A percentile compares a stretch with the other conserved stretches of the same genome.
Conservation (phyloP, 768 basidiomycete genomes). For the Favolaschia claudopus region DNA sequence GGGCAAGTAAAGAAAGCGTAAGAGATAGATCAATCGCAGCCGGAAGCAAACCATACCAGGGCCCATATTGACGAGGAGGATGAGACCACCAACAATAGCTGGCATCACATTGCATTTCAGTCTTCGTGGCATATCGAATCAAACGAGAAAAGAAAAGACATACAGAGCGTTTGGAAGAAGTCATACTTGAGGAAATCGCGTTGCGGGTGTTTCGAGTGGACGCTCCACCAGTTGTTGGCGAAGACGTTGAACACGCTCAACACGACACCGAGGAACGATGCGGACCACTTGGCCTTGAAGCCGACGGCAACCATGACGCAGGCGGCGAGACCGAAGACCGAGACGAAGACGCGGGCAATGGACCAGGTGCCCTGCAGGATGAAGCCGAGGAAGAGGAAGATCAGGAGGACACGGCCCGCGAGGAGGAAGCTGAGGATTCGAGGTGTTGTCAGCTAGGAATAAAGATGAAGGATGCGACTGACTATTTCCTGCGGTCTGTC, state of each 20-base stretch:
- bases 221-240: constrained; percentile 98
- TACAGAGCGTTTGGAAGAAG: constrained; percentile 96
- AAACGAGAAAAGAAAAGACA: constrained; percentile 37
- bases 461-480: constrained; percentile 35
- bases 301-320: constrained; percentile 97
- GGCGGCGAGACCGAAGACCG: constrained; percentile 88
- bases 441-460: background rate
- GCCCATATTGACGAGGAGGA: constrained; percentile 98
- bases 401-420: constrained; percentile 94
- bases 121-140: background rate
- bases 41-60: constrained; percentile 64
- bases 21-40: background rate
- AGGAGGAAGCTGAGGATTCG: constrained; percentile 82
- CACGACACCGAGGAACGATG: constrained; percentile 91
- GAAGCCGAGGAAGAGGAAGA: constrained; percentile 99
- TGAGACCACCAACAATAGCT: constrained; percentile 96
- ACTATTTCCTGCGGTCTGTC: constrained; percentile 99
- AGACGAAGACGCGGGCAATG: constrained; percentile 84
- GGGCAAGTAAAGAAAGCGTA: constrained; percentile 5
- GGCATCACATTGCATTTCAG: constrained; percentile 11
- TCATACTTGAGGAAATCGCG: constrained; percentile 99
- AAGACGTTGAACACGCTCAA: constrained; percentile 96
- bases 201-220: constrained; percentile 91
- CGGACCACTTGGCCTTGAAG: constrained; percentile 99
- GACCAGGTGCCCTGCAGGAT: constrained; percentile 94